Evolutionary conservation across 495 filamentous ascomycete genomes (phyloP), one percentile per base, ranked within the genome.

Genomic region (Ramalina intermedia): DNA sequence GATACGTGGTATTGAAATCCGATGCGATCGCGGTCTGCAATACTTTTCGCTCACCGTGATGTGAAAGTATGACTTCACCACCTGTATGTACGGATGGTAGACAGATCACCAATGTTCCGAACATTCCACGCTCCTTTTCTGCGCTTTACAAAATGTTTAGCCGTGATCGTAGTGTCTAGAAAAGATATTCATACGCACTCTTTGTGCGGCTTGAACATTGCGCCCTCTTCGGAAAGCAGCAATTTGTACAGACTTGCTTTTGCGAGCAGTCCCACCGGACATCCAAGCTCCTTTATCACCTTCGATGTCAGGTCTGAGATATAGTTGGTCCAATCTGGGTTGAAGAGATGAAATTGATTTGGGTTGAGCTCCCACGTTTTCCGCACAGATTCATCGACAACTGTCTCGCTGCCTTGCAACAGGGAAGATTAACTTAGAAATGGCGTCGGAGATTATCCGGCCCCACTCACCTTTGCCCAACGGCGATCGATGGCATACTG

Each of bases 41-140:
- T 3, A 50, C 50, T 21, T 63, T 58, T 17, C 53, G 58, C 23
- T 66, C 20, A n/a, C 54, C 61, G 26, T 55, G 51, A 56, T 74
- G 72, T 16, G 54, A 61, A 20, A 73, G 52, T 9, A 66, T 49
- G 9, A 81, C 63, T 21, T 68, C 66, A 0, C 77, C 75, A 20
- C 75, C 76, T 24, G 63, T 52, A 53, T 79, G 72, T 18, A 61
- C 50, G 0, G 72, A 78, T 0, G 77, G 75, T 2, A 80, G 63
- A 6, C 16, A n/a, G 26, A 80, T 62, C 29, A 74, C 69, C 16
- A 79, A 59, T 0, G 75, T 79, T 17, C 64, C 75, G 54, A 80
- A 78, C 68, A 79, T 75, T 2, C 72, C 69, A 13, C 68, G 65
- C 2, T 61, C 61, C 49, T 79, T 78, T 50, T 78, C 73, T 0